Evolutionary conservation across 164 flowering plant species (phyloP), one percentile per base, ranked within the genome.

Genomic region (Tetrastigma voinierianum): DNA sequence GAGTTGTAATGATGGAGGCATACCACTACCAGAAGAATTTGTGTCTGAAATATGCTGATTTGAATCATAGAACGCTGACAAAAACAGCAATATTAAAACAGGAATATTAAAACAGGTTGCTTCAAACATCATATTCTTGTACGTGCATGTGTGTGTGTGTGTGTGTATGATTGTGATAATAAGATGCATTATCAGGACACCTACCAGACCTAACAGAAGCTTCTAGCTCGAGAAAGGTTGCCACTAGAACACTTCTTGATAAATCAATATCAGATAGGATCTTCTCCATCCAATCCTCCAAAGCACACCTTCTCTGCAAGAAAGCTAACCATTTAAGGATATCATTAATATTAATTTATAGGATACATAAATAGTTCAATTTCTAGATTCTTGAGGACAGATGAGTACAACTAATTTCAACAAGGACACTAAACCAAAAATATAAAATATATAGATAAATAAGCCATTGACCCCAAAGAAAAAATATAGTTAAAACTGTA

Each of bases 151-250:
- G 25, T 12, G n/a, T n/a, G n/a, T n/a, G n/a, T n/a, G n/a, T n/a
- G n/a, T n/a, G n/a, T n/a, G n/a, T n/a, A n/a, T n/a, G n/a, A n/a
- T n/a, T n/a, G n/a, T n/a, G n/a, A 51, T 44, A 49, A 16, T 13
- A 59, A 61, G 51, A 19, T 24, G 53, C 52, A 61, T 17, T 51
- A 51, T 67, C 47, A 64, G 59, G 65, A 70, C 78, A 87, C 97
- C 60, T 84, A 96, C 99, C 83, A 78, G 97, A 87, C 81, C 99
- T 85, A 51, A 87, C 99, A 77, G 98, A 93, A 74, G 98, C 96
- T 84, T 96, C 99, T 55, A 96, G 90, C 77, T 96, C 99, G 72
- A 96, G 96, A 80, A 93, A 96, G 51, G 83, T 85, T 71, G 96
- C 99, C 57, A 88, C 88, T 18, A 72, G 72, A 71, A 76, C 80